Evolutionary conservation across 148 eudicot genomes (phyloP).

Genomic region (Diospyros kaki): DNA sequence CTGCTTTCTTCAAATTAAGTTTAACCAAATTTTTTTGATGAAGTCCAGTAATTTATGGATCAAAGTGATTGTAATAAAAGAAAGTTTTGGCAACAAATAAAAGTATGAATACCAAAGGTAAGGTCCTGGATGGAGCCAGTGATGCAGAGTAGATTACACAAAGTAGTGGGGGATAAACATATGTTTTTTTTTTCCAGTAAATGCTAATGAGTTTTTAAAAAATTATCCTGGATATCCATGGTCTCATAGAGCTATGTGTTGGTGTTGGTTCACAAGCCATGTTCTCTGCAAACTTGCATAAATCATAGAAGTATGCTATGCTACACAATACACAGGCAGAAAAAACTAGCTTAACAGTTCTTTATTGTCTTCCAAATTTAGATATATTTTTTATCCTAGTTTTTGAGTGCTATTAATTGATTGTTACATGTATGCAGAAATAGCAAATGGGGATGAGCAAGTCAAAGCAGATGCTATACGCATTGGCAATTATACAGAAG

Average conservation of each 20-base stretch:
- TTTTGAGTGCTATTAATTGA: neutral
- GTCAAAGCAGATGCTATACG: slow-evolving; percentile 89
- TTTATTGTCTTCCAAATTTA: neutral
- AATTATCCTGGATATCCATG: neutral
- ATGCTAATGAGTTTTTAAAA: neutral
- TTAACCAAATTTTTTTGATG: neutral
- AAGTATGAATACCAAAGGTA: neutral
- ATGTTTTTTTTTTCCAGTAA: neutral
- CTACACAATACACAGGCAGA: neutral
- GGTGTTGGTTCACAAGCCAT: neutral
- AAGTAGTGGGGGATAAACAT: neutral
- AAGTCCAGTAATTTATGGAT: neutral
- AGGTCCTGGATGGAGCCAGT: neutral
- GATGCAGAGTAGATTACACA: neutral
- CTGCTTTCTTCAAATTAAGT: slow-evolving; percentile 2
- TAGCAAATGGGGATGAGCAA: slow-evolving; percentile 74
- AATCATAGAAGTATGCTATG: neutral
- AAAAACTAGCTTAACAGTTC: too few relatives aligned
- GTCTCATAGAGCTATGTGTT: neutral
- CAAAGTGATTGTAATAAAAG: neutral
- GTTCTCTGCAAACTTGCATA: neutral
- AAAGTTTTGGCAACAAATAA: neutral
- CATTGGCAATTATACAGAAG: slow-evolving; percentile 85
- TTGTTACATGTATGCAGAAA: slow-evolving; percentile 39
- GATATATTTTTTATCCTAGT: neutral